A percentile compares a stretch with the other conserved stretches of the same genome.
These are phyloP conservation scores for Coemansia sp. DNA, from an alignment of 192 early-diverging fungal species.

Conservation along the genomic window DNA sequence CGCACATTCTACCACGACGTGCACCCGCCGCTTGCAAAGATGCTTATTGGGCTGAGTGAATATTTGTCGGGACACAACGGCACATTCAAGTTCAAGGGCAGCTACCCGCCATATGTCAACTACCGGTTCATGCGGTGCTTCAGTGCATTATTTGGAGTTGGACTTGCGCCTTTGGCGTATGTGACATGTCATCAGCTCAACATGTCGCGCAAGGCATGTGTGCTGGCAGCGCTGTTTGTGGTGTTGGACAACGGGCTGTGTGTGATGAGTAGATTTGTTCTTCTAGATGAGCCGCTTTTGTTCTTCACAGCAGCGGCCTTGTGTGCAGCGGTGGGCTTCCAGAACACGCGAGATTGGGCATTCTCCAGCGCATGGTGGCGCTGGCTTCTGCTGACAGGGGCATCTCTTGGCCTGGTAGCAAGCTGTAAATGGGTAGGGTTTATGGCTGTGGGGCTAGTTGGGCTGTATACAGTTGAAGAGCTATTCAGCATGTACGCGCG, in stretches of 20 bases:
- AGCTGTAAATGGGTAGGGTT: constrained; percentile 94
- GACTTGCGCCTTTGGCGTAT: constrained; percentile 66
- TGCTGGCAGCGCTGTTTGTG: constrained; percentile 59
- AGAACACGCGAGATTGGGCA: constrained; percentile 51
- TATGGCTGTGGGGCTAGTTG: constrained; percentile 85
- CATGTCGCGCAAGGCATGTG: constrained; percentile 48
- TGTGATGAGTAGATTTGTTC: constrained; percentile 65
- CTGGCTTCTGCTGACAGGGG: constrained; percentile 62
- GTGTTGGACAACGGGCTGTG: constrained; percentile 61
- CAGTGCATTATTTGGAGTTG: constrained; percentile 63
- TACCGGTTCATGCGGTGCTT: constrained; percentile 67
- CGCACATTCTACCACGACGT: constrained; percentile 94
- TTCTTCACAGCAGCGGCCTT: constrained; percentile 62
- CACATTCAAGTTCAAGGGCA: constrained; percentile 60
- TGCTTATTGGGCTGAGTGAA: constrained; percentile 63
- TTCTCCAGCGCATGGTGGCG: constrained; percentile 67
- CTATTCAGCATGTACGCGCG: constrained; percentile 76
- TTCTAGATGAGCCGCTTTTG: constrained; percentile 69
- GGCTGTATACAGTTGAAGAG: constrained; percentile 86
- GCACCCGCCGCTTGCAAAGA: constrained; percentile 88
- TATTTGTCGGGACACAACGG: constrained; percentile 62
- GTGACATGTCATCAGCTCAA: constrained; percentile 61
- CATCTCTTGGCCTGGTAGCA: constrained; percentile 61
- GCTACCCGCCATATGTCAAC: constrained; percentile 62
- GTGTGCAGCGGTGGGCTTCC: constrained; percentile 58